Conservation (phyloP, 306 rosid species). For the Lathyrus aphaca region DNA sequence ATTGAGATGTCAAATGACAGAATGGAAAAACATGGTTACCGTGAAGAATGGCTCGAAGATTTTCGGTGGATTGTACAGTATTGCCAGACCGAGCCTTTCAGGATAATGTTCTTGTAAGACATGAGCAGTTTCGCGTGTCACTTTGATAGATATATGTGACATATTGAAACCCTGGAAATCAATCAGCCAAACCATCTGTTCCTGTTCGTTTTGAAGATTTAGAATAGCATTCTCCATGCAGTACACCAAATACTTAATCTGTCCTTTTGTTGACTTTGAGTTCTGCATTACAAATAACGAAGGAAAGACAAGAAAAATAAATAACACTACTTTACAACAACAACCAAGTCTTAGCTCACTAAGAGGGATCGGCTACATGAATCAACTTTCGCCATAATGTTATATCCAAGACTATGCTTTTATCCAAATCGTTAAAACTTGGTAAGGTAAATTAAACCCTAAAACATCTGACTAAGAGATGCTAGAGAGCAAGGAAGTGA, state of each 20-base stretch:
- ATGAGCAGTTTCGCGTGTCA: constrained; percentile 83
- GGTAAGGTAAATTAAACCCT: constrained; percentile 6
- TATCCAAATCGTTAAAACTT: no score
- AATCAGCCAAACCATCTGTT: constrained; percentile 91
- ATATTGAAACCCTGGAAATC: constrained; percentile 81
- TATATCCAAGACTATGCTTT: no score
- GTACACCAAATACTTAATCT: constrained; percentile 81
- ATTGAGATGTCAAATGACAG: constrained; percentile 14
- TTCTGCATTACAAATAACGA: constrained; percentile 62
- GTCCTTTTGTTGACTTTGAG: constrained; percentile 77
- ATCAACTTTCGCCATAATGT: no score
- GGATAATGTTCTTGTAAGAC: constrained; percentile 90
- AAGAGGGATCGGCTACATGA: no score
- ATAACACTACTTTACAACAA: no score
- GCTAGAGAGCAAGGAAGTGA: constrained; percentile 28
- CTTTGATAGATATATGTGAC: constrained; percentile 77
- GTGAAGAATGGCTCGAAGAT: constrained; percentile 86
- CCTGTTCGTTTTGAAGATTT: constrained; percentile 72
- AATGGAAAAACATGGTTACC: constrained; percentile 48
- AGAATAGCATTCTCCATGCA: constrained; percentile 87
- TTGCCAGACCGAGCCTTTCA: constrained; percentile 84
- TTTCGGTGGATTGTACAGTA: constrained; percentile 84
- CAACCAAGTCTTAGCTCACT: no score
- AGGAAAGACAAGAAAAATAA: no score
- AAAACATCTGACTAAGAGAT: constrained; percentile 27